Percentiles rank a stretch among this genome's conserved stretches.
Evolutionary conservation across 2,329 filamentous ascomycete species (phyloP).

Genomic region (Mycosphaerella sp.): DNA sequence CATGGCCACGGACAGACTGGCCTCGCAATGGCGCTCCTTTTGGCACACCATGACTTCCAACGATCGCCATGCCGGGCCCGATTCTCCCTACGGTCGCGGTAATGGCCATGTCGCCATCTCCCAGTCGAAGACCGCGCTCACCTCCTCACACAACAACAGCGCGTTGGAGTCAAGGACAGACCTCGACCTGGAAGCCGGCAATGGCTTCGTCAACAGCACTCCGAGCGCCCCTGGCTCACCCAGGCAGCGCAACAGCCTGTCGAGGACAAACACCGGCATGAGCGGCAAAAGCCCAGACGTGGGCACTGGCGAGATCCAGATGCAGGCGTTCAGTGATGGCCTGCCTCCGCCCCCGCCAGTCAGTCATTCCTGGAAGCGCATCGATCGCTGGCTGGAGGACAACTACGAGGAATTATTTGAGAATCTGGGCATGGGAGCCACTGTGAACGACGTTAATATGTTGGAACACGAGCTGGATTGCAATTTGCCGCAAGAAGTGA

Average conservation of each 20-base stretch:
- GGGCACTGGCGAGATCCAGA: constrained; percentile 77
- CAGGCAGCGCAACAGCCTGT: constrained; percentile 66
- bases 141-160: constrained; percentile 69
- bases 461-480: constrained; percentile 93
- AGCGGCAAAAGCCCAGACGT: constrained; percentile 61
- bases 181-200: constrained; percentile 56
- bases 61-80: constrained; percentile 80
- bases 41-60: constrained; percentile 80
- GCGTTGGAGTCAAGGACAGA: constrained; percentile 84
- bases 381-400: constrained; percentile 88
- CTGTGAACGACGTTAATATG: constrained; percentile 91
- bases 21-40: constrained; percentile 74
- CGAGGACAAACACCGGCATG: constrained; percentile 39
- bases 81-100: constrained; percentile 87
- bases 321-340: constrained; percentile 93
- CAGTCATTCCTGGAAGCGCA: constrained; percentile 84
- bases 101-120: constrained; percentile 80
- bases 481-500: constrained; percentile 84
- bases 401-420: constrained; percentile 93
- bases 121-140: constrained; percentile 73
- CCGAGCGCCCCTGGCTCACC: constrained; percentile 78
- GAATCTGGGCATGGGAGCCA: constrained; percentile 86
- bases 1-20: constrained; percentile 39
- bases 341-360: constrained; percentile 84
- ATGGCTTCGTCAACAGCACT: constrained; percentile 57